Conservation (phyloP, 1,284 basidiomycete genomes). For the Meira nashicola region DNA sequence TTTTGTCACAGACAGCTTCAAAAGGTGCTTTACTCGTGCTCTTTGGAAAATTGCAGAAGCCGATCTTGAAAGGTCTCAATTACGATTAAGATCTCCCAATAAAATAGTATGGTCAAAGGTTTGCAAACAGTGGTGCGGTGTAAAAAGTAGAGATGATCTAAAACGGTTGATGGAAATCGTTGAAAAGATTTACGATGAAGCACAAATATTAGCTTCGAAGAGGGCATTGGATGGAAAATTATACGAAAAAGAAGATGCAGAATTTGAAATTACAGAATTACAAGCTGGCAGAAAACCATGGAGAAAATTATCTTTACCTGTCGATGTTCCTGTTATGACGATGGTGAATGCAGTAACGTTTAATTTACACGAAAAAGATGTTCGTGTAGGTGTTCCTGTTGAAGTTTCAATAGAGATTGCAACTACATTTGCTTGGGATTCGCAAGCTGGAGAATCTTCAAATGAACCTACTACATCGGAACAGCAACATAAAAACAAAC, state of each 20-base stretch:
- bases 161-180: too few species aligned
- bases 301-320: conserved; percentile 32
- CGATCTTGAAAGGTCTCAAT: not conserved
- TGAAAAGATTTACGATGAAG: too few species aligned
- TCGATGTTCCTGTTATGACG: conserved; percentile 30
- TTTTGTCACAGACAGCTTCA: not conserved
- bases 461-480: not conserved
- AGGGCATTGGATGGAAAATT: not conserved
- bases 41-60: not conserved
- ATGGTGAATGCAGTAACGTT: conserved; percentile 27
- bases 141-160: too few species aligned
- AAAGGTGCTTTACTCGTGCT: not conserved
- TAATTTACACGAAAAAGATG: not conserved
- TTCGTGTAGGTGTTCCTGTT: not conserved
- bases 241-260: not conserved
- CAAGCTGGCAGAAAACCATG: conserved; percentile 8
- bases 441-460: not conserved
- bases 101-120: not conserved
- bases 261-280: not conserved
- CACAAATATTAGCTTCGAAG: not conserved
- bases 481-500: not conserved
- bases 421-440: conserved; percentile 1
- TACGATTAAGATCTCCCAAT: too few species aligned
- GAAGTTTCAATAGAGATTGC: not conserved
- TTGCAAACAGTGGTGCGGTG: not conserved